phyloP scores from a whole-genome alignment of 23 red algal genomes.

The Chondrus crispus region DNA sequence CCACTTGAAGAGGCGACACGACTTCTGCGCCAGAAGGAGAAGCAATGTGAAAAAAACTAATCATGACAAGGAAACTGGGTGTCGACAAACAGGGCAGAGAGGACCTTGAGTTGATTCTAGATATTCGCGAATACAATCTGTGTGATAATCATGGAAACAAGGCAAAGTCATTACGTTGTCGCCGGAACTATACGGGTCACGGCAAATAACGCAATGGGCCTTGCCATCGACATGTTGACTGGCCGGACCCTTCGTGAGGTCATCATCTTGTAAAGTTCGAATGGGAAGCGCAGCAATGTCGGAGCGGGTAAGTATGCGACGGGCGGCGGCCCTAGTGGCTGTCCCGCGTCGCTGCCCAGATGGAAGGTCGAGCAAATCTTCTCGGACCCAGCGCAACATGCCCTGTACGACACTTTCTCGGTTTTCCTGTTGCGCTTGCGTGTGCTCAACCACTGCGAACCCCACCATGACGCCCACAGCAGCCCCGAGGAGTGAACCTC shows the following conservation, averaged over 20 bases:
- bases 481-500: slow-evolving; percentile 24
- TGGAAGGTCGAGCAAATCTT: slow-evolving; percentile 19
- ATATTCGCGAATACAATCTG: slow-evolving; percentile 46
- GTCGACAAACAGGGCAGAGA: slow-evolving; percentile 53
- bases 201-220: slow-evolving; percentile 54
- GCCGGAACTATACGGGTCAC: slow-evolving; percentile 34
- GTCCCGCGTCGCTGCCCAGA: not conserved
- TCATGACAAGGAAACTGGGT: slow-evolving; percentile 48
- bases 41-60: not conserved
- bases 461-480: slow-evolving; percentile 51
- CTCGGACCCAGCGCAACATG: slow-evolving; percentile 46
- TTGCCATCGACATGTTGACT: slow-evolving; percentile 6
- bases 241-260: not conserved
- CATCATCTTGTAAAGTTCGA: not conserved
- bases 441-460: slow-evolving; percentile 45
- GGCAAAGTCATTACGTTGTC: slow-evolving; percentile 44
- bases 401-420: slow-evolving; percentile 53
- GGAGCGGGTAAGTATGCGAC: slow-evolving; percentile 10
- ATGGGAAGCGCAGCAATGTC: slow-evolving; percentile 43
- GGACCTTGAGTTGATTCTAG: slow-evolving; percentile 33
- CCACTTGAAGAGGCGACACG: too few relatives aligned
- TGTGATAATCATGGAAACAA: slow-evolving; percentile 59
- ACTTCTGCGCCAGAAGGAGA: too few relatives aligned
- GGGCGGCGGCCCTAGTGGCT: not conserved
- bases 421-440: slow-evolving; percentile 47